Conservation (phyloP, 2,329 filamentous ascomycete species). For the Knufia fluminis region DNA sequence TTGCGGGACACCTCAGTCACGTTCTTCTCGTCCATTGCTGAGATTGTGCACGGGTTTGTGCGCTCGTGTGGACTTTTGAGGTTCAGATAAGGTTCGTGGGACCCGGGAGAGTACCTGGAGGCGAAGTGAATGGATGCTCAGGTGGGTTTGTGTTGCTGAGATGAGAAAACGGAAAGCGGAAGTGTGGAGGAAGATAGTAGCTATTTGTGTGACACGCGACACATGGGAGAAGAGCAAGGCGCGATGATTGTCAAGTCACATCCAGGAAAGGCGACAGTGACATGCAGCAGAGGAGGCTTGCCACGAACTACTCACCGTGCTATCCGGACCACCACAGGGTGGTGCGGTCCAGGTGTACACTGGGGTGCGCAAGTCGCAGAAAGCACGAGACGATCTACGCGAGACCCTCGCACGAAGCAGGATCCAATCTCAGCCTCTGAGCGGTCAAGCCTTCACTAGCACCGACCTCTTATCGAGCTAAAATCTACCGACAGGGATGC, state of each 20-base stretch:
- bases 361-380: neutral
- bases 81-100: conserved; percentile 11
- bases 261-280: conserved; percentile 6
- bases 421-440: neutral
- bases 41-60: conserved; percentile 10
- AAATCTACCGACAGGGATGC: too few relatives aligned
- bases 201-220: conserved; percentile 5
- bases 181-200: neutral
- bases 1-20: conserved; percentile 13
- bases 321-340: neutral
- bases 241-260: conserved; percentile 1
- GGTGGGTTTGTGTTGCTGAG: neutral
- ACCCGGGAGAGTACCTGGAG: too few relatives aligned
- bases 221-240: too few relatives aligned
- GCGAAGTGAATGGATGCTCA: neutral
- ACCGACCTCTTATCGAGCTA: neutral
- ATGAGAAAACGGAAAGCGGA: neutral
- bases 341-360: neutral
- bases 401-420: neutral
- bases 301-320: neutral
- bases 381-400: neutral
- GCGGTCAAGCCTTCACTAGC: neutral
- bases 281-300: neutral
- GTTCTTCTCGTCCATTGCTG: conserved; percentile 20
- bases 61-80: too few relatives aligned